Evolutionary conservation across 805 yeast genomes (phyloP).

Genomic region (Schizosaccharomyces lindneri): DNA sequence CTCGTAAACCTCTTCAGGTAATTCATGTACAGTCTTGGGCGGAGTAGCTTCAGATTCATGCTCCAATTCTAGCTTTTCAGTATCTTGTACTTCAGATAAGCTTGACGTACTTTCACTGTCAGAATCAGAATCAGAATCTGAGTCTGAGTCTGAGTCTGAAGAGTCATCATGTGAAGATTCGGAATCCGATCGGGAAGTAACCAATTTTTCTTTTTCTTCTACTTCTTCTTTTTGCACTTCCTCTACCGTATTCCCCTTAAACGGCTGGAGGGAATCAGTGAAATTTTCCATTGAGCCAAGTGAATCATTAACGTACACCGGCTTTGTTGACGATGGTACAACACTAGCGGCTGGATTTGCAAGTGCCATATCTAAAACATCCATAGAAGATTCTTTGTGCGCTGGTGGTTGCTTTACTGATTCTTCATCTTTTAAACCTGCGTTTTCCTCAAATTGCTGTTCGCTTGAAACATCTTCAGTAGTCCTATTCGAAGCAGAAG

Average conservation of each 20-base stretch:
- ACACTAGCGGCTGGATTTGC: background rate
- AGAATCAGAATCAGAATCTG: background rate
- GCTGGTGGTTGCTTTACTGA: no score
- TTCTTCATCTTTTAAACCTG: no score
- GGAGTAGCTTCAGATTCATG: constrained; percentile 24
- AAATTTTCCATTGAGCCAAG: background rate
- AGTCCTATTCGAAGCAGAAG: no score
- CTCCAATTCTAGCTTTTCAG: background rate
- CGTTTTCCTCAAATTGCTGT: no score
- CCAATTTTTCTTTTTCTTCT: no score
- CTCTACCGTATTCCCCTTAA: background rate
- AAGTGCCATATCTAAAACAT: background rate
- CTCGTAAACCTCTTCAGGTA: constrained; percentile 35
- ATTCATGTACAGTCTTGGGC: constrained; percentile 55
- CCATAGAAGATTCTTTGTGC: background rate
- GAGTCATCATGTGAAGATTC: no score
- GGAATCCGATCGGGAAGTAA: background rate
- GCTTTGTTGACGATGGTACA: background rate
- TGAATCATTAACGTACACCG: background rate
- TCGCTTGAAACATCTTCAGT: no score
- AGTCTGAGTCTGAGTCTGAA: background rate
- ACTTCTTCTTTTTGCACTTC: background rate
- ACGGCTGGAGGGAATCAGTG: background rate
- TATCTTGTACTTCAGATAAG: background rate
- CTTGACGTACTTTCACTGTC: background rate